These are phyloP conservation scores for Vigna reflexopilosa DNA, from an alignment of 306 rosid species.

Conservation along the genomic window DNA sequence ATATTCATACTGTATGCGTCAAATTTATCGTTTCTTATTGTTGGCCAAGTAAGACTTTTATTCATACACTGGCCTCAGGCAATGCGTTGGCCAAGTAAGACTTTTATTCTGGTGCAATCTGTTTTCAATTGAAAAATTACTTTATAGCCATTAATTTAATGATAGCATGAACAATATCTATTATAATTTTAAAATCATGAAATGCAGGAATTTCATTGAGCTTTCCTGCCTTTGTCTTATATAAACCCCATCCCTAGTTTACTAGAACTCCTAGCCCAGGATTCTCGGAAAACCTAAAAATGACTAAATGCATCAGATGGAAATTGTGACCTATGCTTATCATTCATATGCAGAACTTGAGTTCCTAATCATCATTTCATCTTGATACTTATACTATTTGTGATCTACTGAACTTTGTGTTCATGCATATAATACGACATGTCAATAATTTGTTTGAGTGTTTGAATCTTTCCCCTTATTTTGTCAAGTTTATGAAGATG, in stretches of 20 bases:
- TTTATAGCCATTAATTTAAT: constrained; percentile 4
- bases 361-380: neutral
- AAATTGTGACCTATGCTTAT: neutral
- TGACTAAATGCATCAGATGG: neutral
- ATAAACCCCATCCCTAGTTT: neutral
- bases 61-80: constrained; percentile 84
- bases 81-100: constrained; percentile 98
- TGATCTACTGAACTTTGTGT: neutral
- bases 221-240: constrained; percentile 8
- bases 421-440: neutral
- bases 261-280: neutral
- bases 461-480: constrained; percentile 24
- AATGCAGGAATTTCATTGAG: neutral
- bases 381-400: neutral
- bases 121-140: neutral
- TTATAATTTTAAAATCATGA: constrained; percentile 13
- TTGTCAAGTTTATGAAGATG: neutral
- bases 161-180: constrained; percentile 4
- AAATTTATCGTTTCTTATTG: too few species aligned
- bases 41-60: too few species aligned
- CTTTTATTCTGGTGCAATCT: constrained; percentile 8
- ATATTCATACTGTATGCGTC: too few species aligned
- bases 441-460: neutral
- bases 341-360: neutral
- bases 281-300: neutral